A percentile compares a stretch with the other conserved stretches of the same genome.
These are phyloP conservation scores for Citrus mangshanensis DNA, from an alignment of 345 rosid genomes.

Conservation along the genomic window DNA sequence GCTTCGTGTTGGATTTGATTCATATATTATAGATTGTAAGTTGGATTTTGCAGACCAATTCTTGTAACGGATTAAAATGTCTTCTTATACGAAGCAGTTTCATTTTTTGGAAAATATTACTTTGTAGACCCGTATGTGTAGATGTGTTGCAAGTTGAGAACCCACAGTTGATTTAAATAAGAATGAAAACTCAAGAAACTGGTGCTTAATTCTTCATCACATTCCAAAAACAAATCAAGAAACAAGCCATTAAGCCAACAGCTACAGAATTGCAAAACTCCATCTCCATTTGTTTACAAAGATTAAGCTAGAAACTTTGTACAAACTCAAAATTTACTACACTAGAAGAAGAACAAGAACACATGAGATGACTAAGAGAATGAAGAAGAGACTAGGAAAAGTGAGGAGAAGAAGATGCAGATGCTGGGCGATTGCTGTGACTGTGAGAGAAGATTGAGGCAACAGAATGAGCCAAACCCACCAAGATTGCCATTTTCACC, in stretches of 20 bases:
- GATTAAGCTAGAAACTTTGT: neutral
- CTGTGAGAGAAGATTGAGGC: constrained; percentile 50
- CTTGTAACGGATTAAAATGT: neutral
- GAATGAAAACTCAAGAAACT: neutral
- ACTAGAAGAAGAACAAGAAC: neutral
- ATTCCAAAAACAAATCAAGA: constrained; percentile 2
- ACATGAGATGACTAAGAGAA: neutral
- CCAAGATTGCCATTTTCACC: constrained; percentile 62
- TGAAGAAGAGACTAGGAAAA: constrained; percentile 16
- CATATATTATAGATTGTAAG: neutral
- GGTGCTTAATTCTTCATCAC: neutral
- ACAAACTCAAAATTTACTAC: neutral
- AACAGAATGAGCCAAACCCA: constrained; percentile 51
- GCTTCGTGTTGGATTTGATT: neutral
- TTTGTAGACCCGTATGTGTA: too few relatives aligned
- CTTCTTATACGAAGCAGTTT: neutral
- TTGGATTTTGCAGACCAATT: neutral
- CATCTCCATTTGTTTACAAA: too few relatives aligned
- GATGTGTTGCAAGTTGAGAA: too few relatives aligned
- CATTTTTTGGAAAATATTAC: neutral
- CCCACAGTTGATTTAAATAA: neutral
- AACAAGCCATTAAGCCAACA: constrained; percentile 2
- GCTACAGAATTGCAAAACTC: neutral
- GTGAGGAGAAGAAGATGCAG: constrained; percentile 24
- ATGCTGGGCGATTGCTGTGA: constrained; percentile 15